These are phyloP conservation scores for Conoideocrella luteorostrata DNA, from an alignment of 2,329 filamentous ascomycete species.

Conservation along the genomic window DNA sequence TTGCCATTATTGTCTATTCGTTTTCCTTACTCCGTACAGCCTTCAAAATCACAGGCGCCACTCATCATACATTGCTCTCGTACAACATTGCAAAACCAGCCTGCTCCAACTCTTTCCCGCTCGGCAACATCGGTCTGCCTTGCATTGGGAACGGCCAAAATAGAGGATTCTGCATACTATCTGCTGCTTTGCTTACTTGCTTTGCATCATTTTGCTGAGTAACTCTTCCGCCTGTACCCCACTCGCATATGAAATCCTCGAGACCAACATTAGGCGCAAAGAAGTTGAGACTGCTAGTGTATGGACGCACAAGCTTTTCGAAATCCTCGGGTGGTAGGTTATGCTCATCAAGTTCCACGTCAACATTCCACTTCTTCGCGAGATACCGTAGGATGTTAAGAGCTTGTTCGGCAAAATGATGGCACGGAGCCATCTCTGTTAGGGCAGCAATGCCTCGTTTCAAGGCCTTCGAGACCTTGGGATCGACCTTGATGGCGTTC, in stretches of 20 bases:
- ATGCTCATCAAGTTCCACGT: conserved; percentile 36
- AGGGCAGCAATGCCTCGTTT: conserved; percentile 50
- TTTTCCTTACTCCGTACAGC: neutral
- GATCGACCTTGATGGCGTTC: conserved; percentile 27
- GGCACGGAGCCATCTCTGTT: conserved; percentile 54
- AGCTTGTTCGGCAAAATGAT: conserved; percentile 55
- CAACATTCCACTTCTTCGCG: conserved; percentile 52
- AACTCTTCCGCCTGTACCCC: conserved; percentile 26
- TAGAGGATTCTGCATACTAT: conserved; percentile 44
- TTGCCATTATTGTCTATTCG: no score
- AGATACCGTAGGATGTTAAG: conserved; percentile 54
- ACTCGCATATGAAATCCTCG: conserved; percentile 42
- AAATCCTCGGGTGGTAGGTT: conserved; percentile 29
- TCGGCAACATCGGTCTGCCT: conserved; percentile 47
- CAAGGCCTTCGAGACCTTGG: conserved; percentile 38
- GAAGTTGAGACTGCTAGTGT: conserved; percentile 49
- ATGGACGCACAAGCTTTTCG: conserved; percentile 37
- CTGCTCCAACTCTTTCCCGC: conserved; percentile 39
- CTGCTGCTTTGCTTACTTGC: conserved; percentile 22
- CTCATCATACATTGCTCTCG: neutral
- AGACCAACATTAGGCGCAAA: conserved; percentile 45
- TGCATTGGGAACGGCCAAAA: conserved; percentile 59
- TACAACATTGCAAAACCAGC: conserved; percentile 43
- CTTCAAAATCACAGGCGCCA: neutral
- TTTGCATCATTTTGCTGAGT: conserved; percentile 9